phyloP scores from a whole-genome alignment of 495 filamentous ascomycete genomes.

The Penicillium cataractarum region DNA sequence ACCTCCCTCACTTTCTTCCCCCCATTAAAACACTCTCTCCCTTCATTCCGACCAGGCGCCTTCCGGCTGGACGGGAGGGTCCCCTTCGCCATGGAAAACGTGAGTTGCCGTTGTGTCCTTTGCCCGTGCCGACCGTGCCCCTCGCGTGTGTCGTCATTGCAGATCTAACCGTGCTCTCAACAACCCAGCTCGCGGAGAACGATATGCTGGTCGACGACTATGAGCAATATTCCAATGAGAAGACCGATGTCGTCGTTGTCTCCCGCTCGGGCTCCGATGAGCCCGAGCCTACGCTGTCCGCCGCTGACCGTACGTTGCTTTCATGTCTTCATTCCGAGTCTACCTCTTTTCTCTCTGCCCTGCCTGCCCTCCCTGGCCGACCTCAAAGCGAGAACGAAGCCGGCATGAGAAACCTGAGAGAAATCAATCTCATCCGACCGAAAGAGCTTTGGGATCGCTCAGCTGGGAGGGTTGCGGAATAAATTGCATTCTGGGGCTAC shows the following conservation, averaged over 20 bases:
- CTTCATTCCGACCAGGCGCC: conserved; percentile 28
- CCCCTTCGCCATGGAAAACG: conserved; percentile 52
- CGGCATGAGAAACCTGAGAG: neutral
- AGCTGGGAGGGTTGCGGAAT: neutral
- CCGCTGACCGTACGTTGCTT: conserved; percentile 70
- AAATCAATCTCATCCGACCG: neutral
- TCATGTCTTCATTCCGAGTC: conserved; percentile 4
- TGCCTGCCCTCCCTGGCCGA: neutral
- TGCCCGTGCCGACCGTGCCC: conserved; percentile 22
- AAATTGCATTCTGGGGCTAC: neutral
- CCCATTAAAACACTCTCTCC: conserved; percentile 15
- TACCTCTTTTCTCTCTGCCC: conserved; percentile 12
- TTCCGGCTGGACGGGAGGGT: conserved; percentile 35
- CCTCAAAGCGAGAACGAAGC: neutral
- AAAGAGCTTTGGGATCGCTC: neutral
- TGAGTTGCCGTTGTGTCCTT: conserved; percentile 32
- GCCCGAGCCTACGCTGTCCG: conserved; percentile 56
- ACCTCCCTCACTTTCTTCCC: conserved; percentile 7
- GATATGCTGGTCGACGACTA: conserved; percentile 76
- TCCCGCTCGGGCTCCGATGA: conserved; percentile 65
- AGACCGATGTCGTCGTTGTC: conserved; percentile 84
- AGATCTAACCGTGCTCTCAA: conserved; percentile 30
- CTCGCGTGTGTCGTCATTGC: conserved; percentile 32
- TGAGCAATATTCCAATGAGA: conserved; percentile 74
- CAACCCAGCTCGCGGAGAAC: conserved; percentile 46